Evolutionary conservation across 441 rosid genomes (phyloP), one percentile per base, ranked within the genome.

Genomic region (Raphanus hybrid): DNA sequence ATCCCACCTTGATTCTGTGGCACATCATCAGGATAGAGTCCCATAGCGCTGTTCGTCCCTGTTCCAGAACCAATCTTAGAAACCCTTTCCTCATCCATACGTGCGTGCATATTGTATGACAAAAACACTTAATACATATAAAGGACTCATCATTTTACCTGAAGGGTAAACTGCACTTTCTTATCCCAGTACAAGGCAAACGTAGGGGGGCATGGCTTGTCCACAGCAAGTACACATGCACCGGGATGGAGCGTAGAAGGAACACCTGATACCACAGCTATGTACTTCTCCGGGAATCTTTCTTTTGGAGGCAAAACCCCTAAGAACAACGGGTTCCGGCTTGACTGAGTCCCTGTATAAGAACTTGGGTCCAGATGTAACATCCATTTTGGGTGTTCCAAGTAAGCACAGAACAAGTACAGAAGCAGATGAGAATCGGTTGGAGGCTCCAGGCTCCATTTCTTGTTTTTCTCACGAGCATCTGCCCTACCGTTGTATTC

Each of bases 311-410:
- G 99, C 58, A 91, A 76, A 70, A 85, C 85, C 54, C 99, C 98
- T 79, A 93, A 84, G 84, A 91, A 89, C 29, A 95, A 82, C 9
- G 97, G 98, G 67, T 92, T 93, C 79, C 87, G 88, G 87, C 97
- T 90, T 29, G 94, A 86, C 68, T 92, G 97, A 15, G 90, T 88
- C 70, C 94, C 98, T 62, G 92, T 80, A 78, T 89, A 84, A n/a
- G 96, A 89, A 59, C 92, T 75, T 8, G 98, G 97, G 84, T 95
- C 99, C 55, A 95, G 86, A 77, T 91, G 99, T n/a, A 93, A 82
- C 98, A 90, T 95, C 99, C 99, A 95, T 82, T 92, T 93, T 6
- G 98, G 99, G 72, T 93, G 95, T 85, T 95, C 99, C 69, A 93
- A 81, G 81, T 87, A 95, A 32, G 97, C 99, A 81, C 98, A 91